Evolutionary conservation across 1,139 yeast species (phyloP), one percentile per base, ranked within the genome.

Genomic region (Pichia sp.): DNA sequence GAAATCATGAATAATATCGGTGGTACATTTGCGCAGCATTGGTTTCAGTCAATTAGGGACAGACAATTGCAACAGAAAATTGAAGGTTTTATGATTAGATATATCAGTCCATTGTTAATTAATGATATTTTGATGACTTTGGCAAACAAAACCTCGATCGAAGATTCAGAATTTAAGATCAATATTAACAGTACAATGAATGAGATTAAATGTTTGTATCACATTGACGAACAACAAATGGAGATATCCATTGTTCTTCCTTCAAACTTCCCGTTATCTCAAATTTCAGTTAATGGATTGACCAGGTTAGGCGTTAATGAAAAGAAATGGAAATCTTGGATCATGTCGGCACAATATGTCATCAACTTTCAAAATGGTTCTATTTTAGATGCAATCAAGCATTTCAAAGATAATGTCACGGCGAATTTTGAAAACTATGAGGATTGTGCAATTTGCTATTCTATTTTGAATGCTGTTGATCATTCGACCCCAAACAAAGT

Each of bases 391-490:
- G 85, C 96, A 2, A 70, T 94, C 46, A 90, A 85, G 52, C 72
- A 86, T 41, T 86, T 90, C 63, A 81, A 85, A 60, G 79, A 77
- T 55, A 88, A 88, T 59, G 92, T 87, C 38, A 74, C 78, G 41
- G 69, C 85, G 49, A 95, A 90, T 60, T 90, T 90, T 60, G 80
- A 85, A 10, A 97, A 97, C 0, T 88, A 87, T 54, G 96, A 87
- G 55, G 97, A 92, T 51, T 92, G 99, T 72, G 95, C 97, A 5
- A 88, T 92, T 58, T 92, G 99, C 64, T 92, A 90, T 61, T 82
- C 95, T 4, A 83, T 90, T 52, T 69, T 88, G 52, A 95, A 90
- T 59, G 72, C 71, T 10, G 92, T 85, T 54, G 97, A 90, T 58
- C 85, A 85, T 58, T 83, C 96, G 4, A 72, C 92, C 49, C 98